Evolutionary conservation across 768 basidiomycete species (phyloP), one percentile per base, ranked within the genome.

Genomic region (Leccinum fibrillosum): DNA sequence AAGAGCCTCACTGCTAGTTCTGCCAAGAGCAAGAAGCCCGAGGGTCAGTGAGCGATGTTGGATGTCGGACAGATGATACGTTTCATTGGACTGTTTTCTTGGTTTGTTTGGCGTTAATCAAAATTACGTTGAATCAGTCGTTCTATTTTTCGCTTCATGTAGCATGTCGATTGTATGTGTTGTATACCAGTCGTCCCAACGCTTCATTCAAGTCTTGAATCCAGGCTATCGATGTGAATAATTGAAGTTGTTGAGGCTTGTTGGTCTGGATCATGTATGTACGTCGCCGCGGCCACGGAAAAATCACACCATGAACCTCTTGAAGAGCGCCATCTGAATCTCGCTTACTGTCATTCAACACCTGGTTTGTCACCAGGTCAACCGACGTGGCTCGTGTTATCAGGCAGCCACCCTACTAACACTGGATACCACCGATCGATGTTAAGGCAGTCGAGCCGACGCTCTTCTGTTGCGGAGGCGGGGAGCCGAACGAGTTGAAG

Each of bases 1-100:
- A 91, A 91, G 81, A 85, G 80, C 61, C 79, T 93, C 58, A 91
- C 89, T 3, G 66, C 65, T 1, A 74, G 76, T 25, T 77, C 76
- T 48, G 72, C 74, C 51, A 84, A 84, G 72, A 72, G 73, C 8
- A 74, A 69, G 55, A 85, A 85, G 74, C 82, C 57, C 6, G 71
- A 72, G 60, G 71, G 61, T 17, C 72, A 68, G 53, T 72, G 56
- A 64, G 53, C 30, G 35, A 15, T 15, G 35, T 13, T 55, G 45
- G 50, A 49, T 32, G 21, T 49, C 8, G 28, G 52, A 47, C 34
- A 28, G 2, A 17, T 35, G 49, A 30, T 32, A 32, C n/a, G 28
- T 53, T 49, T 25, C 26, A 26, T 56, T 59, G 58, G 57, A 61
- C 23, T 23, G 49, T 39, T 23, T 52, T 51, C 51, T 55, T 53